Percentiles rank a stretch among this genome's conserved stretches.
Conservation (phyloP, 2,329 filamentous ascomycete species). For the Pseudocercospora cruenta region DNA sequence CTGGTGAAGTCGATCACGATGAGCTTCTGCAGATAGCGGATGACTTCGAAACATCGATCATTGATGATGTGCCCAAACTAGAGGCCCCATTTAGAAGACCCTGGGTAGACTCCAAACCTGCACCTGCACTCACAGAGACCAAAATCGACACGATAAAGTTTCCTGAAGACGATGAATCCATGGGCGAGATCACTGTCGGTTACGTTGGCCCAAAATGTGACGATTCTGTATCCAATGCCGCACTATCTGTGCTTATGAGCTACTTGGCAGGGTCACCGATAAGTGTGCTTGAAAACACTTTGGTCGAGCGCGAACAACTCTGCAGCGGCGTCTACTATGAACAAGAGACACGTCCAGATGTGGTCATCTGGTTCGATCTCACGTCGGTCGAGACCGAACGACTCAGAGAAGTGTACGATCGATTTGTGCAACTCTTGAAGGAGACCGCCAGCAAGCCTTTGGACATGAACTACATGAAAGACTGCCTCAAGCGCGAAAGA, state of each 20-base stretch:
- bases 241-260: slow-evolving; percentile 76
- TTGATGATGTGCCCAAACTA: slow-evolving; percentile 76
- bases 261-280: slow-evolving; percentile 94
- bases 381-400: slow-evolving; percentile 86
- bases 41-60: slow-evolving; percentile 83
- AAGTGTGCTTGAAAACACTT: slow-evolving; percentile 83
- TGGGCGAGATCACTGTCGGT: slow-evolving; percentile 81
- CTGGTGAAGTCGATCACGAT: slow-evolving; percentile 86
- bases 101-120: slow-evolving; percentile 86
- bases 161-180: slow-evolving; percentile 93
- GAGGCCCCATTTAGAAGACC: slow-evolving; percentile 80
- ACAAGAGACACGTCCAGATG: slow-evolving; percentile 77
- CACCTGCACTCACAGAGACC: slow-evolving; percentile 72
- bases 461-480: slow-evolving; percentile 86
- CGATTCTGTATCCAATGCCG: slow-evolving; percentile 63
- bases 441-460: slow-evolving; percentile 79
- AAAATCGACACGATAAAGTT: slow-evolving; percentile 82
- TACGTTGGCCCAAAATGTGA: slow-evolving; percentile 86
- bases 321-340: slow-evolving; percentile 82
- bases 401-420: slow-evolving; percentile 79
- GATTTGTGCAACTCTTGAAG: slow-evolving; percentile 80
- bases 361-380: slow-evolving; percentile 82
- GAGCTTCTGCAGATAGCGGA: slow-evolving; percentile 81
- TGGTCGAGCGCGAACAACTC: slow-evolving; percentile 92
- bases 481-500: slow-evolving; percentile 81